These are phyloP conservation scores for Cystobasidiaceae sp. DNA, from an alignment of 1,284 basidiomycete genomes.

Conservation along the genomic window DNA sequence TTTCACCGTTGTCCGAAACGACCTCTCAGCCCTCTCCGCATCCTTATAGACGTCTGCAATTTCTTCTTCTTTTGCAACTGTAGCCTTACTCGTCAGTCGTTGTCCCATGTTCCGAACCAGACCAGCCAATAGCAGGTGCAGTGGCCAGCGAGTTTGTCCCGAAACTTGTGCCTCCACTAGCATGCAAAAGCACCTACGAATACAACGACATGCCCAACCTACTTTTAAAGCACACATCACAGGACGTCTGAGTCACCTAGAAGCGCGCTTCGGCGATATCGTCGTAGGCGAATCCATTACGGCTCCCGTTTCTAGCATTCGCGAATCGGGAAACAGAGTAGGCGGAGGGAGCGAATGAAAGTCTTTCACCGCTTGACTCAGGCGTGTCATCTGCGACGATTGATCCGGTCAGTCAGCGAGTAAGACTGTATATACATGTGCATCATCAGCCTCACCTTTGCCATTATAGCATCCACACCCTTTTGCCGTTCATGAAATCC, in stretches of 20 bases:
- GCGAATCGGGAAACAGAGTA: conserved; percentile 15
- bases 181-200: too few species aligned
- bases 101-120: too few species aligned
- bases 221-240: too few species aligned
- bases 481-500: conserved; percentile 15
- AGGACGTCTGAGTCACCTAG: not conserved
- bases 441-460: conserved; percentile 6
- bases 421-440: not conserved
- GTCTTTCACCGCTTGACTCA: conserved; percentile 22
- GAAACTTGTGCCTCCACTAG: too few species aligned
- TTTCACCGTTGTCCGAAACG: too few species aligned
- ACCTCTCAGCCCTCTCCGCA: too few species aligned
- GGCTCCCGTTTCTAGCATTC: conserved; percentile 2
- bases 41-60: too few species aligned
- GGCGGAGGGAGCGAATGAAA: conserved; percentile 21
- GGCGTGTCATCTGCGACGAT: not conserved
- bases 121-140: too few species aligned
- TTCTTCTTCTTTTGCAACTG: too few species aligned
- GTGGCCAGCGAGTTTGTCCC: too few species aligned
- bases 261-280: not conserved
- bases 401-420: not conserved
- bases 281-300: conserved; percentile 16
- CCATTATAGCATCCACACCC: conserved; percentile 25
- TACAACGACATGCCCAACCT: not conserved
- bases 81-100: too few species aligned